These are phyloP conservation scores for Pelargonium hybrid DNA, from an alignment of 441 rosid species.

Conservation along the genomic window DNA sequence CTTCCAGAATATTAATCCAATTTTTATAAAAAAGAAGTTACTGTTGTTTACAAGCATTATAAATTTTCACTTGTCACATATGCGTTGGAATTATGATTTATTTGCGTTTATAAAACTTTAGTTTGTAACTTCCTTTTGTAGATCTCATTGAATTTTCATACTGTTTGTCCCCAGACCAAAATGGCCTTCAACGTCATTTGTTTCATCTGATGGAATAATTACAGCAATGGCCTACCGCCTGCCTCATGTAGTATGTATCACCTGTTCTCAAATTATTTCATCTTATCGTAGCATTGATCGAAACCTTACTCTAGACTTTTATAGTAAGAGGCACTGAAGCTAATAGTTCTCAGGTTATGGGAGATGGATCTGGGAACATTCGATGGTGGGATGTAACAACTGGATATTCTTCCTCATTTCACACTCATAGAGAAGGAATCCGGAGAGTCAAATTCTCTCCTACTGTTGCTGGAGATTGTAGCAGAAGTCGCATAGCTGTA, in stretches of 20 bases:
- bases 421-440: constrained; percentile 84
- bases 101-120: background rate
- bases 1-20: background rate
- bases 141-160: constrained; percentile 22
- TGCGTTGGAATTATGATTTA: background rate
- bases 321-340: constrained; percentile 19
- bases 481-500: constrained; percentile 93
- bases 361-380: constrained; percentile 91
- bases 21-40: background rate
- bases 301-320: constrained; percentile 14
- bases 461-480: constrained; percentile 81
- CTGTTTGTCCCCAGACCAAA: constrained; percentile 64
- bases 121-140: constrained; percentile 15
- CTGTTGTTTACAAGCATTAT: background rate
- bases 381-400: constrained; percentile 99
- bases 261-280: constrained; percentile 14
- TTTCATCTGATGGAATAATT: constrained; percentile 81
- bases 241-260: constrained; percentile 85
- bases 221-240: constrained; percentile 99
- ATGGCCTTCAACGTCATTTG: constrained; percentile 96
- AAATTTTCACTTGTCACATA: background rate
- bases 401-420: constrained; percentile 92
- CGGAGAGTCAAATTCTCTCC: constrained; percentile 95
- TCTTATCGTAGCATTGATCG: constrained; percentile 11
- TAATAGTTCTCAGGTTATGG: constrained; percentile 76